These are phyloP conservation scores for Rostrohypoxylon terebratum DNA, from an alignment of 495 filamentous ascomycete species.

Conservation along the genomic window DNA sequence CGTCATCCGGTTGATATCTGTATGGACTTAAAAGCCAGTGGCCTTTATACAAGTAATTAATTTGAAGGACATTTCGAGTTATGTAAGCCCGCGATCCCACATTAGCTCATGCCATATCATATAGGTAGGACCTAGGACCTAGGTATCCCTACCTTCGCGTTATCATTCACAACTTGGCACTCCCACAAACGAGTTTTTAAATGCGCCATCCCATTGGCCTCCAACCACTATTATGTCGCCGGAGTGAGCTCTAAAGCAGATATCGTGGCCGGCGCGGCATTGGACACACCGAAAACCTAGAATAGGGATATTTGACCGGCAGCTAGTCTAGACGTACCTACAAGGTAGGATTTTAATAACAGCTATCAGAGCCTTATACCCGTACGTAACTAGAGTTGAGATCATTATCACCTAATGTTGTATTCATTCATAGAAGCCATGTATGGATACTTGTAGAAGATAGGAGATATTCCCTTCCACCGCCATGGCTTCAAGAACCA, in stretches of 20 bases:
- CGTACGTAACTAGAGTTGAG: background rate
- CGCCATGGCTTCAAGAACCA: background rate
- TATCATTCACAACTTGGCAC: slow-evolving; percentile 34
- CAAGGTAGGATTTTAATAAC: slow-evolving; percentile 23
- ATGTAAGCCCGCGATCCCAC: background rate
- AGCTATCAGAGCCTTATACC: background rate
- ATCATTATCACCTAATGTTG: background rate
- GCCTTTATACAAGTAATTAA: too few species aligned
- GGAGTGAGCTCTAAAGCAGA: background rate
- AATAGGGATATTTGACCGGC: slow-evolving; percentile 8
- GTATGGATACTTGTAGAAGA: background rate
- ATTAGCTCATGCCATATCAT: slow-evolving; percentile 18
- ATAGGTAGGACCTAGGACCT: too few species aligned
- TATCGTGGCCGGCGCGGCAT: slow-evolving; percentile 9
- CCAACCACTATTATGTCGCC: background rate
- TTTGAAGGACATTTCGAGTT: slow-evolving; percentile 11
- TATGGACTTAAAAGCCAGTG: too few species aligned
- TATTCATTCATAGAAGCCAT: background rate
- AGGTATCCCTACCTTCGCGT: slow-evolving; percentile 36
- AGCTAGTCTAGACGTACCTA: background rate
- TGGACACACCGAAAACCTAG: slow-evolving; percentile 25
- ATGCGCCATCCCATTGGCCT: background rate
- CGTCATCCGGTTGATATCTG: too few species aligned
- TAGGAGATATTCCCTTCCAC: background rate
- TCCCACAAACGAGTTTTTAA: slow-evolving; percentile 26